phyloP scores from a whole-genome alignment of 371 early-diverging fungal species.

The Zopfochytrium polystomum region DNA sequence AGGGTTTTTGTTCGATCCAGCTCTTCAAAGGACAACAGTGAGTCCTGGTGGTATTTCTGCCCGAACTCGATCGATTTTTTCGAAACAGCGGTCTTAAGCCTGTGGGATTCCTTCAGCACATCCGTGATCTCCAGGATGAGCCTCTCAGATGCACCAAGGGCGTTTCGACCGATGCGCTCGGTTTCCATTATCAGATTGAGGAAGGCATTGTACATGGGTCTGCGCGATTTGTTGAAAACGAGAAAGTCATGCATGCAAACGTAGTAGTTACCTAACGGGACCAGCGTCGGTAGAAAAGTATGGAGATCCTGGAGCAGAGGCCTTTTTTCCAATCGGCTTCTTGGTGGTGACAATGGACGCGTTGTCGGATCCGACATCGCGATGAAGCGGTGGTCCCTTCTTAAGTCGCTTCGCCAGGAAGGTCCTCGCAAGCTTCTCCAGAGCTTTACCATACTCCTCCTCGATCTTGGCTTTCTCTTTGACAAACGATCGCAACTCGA shows the following conservation, averaged over 20 bases:
- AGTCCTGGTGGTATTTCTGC: slow-evolving; percentile 40
- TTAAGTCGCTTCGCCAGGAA: slow-evolving; percentile 5
- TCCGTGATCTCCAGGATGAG: slow-evolving; percentile 36
- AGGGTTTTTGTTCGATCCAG: slow-evolving; percentile 37
- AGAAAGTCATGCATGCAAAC: no score
- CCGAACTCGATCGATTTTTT: slow-evolving; percentile 43
- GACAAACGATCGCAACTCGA: slow-evolving; percentile 36
- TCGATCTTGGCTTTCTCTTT: slow-evolving; percentile 33
- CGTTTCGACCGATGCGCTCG: slow-evolving; percentile 29
- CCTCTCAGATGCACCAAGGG: slow-evolving; percentile 25
- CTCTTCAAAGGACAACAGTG: slow-evolving; percentile 40
- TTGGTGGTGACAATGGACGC: no score
- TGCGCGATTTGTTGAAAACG: no score
- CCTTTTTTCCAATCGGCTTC: no score
- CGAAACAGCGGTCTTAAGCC: slow-evolving; percentile 20
- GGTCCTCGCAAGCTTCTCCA: slow-evolving; percentile 22
- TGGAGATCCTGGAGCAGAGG: no score
- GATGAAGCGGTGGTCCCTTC: no score
- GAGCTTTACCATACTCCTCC: slow-evolving; percentile 20
- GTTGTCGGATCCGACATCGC: not conserved
- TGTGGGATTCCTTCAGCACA: slow-evolving; percentile 36
- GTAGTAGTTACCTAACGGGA: no score
- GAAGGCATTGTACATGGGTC: slow-evolving; percentile 34
- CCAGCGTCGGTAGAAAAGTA: no score
- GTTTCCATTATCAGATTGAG: slow-evolving; percentile 31